A percentile compares a stretch with the other conserved stretches of the same genome.
Conservation (phyloP, 192 early-diverging fungal species). For the Mortierella claussenii region DNA sequence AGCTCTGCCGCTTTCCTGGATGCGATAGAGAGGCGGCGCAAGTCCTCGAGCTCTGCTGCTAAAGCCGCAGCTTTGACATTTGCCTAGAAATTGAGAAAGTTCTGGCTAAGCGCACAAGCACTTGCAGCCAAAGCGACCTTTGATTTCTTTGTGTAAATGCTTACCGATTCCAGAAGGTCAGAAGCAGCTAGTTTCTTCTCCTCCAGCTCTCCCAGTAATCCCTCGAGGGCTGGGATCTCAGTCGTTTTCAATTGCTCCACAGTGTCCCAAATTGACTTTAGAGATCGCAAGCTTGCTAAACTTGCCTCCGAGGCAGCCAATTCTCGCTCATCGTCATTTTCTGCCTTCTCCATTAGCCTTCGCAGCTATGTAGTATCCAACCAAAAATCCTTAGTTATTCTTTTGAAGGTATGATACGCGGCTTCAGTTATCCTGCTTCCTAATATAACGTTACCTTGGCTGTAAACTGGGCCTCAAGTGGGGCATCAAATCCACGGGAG, state of each 20-base stretch:
- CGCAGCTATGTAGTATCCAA: conserved; percentile 33
- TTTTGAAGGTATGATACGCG: no score
- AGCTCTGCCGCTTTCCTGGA: conserved; percentile 9
- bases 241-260: conserved; percentile 53
- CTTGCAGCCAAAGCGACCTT: background rate
- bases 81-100: conserved; percentile 2
- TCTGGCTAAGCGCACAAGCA: background rate
- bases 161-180: conserved; percentile 45
- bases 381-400: no score
- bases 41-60: conserved; percentile 11
- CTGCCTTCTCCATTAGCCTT: conserved; percentile 53
- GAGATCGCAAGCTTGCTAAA: conserved; percentile 35
- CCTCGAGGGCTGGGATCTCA: conserved; percentile 60
- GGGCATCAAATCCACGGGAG: conserved; percentile 71
- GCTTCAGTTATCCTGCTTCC: no score
- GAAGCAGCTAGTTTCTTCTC: conserved; percentile 20
- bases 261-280: conserved; percentile 59
- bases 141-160: background rate
- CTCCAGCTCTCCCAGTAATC: conserved; percentile 32
- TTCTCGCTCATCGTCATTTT: conserved; percentile 55
- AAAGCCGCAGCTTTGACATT: conserved; percentile 8
- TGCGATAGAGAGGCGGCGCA: background rate
- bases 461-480: conserved; percentile 58
- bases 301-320: conserved; percentile 52
- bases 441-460: conserved; percentile 33